Evolutionary conservation across 441 rosid genomes (phyloP).

Genomic region (Flueggea neowawraea): DNA sequence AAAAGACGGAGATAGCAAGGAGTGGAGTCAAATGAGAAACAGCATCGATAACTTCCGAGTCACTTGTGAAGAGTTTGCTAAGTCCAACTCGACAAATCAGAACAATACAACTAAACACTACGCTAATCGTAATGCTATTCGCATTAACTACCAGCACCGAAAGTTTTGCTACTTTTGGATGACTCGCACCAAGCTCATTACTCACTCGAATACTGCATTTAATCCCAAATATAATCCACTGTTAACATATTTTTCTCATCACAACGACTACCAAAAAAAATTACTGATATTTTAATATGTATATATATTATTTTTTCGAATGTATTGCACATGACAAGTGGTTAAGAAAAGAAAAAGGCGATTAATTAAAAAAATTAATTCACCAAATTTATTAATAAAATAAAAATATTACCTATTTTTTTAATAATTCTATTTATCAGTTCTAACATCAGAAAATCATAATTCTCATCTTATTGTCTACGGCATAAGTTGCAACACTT

Average conservation of each 20-base stretch:
- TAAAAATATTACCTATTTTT: too few relatives aligned
- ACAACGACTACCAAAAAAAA: background rate
- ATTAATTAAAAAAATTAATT: too few relatives aligned
- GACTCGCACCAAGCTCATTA: constrained; percentile 82
- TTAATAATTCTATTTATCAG: too few relatives aligned
- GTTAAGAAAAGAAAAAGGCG: too few relatives aligned
- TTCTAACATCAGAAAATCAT: too few relatives aligned
- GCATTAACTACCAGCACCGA: constrained; percentile 65
- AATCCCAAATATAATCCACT: too few relatives aligned
- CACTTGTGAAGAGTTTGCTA: constrained; percentile 63
- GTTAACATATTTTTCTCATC: background rate
- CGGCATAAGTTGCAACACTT: too few relatives aligned
- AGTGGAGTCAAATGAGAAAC: constrained; percentile 60
- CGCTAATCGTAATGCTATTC: constrained; percentile 54
- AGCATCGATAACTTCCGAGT: constrained; percentile 50
- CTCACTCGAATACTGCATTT: constrained; percentile 62
- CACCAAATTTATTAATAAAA: too few relatives aligned
- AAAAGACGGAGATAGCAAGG: constrained; percentile 70
- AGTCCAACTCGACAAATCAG: constrained; percentile 43
- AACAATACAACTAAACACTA: constrained; percentile 39
- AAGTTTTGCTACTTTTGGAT: constrained; percentile 68
- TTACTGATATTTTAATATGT: too few relatives aligned
- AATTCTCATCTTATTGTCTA: too few relatives aligned
- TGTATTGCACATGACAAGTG: too few relatives aligned
- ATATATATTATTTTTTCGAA: too few relatives aligned